Conservation (phyloP, 768 basidiomycete genomes). For the Boletellus emodensis region DNA sequence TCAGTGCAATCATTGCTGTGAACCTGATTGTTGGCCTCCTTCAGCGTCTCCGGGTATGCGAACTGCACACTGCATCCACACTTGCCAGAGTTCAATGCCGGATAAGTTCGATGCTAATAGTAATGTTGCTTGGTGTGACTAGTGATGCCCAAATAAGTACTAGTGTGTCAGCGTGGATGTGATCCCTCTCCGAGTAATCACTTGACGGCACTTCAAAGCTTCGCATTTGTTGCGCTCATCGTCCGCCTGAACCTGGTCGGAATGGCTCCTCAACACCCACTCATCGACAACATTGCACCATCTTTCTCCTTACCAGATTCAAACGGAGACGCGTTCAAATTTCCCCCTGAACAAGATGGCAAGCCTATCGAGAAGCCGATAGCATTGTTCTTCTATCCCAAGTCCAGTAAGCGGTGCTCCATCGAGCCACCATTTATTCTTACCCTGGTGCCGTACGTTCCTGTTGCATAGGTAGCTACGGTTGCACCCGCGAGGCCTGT, state of each 20-base stretch:
- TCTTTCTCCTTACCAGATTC: slow-evolving; percentile 60
- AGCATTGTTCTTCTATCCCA: slow-evolving; percentile 77
- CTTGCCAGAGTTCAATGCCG: no score
- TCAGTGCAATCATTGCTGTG: no score
- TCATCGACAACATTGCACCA: slow-evolving; percentile 66
- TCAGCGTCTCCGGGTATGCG: no score
- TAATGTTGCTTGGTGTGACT: no score
- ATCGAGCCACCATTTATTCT: background rate
- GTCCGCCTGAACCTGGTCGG: background rate
- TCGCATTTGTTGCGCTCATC: background rate
- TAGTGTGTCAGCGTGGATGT: background rate
- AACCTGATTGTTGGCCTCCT: no score
- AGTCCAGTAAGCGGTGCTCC: slow-evolving; percentile 46
- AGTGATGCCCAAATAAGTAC: slow-evolving; percentile 6
- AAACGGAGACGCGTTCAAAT: slow-evolving; percentile 55
- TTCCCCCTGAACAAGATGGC: slow-evolving; percentile 54
- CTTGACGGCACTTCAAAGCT: background rate
- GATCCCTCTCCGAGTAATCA: background rate
- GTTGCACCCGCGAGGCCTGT: slow-evolving; percentile 81
- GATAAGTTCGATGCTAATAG: no score
- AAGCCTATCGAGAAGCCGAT: slow-evolving; percentile 42
- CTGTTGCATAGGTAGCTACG: slow-evolving; percentile 52
- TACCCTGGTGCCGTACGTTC: background rate
- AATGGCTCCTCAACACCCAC: slow-evolving; percentile 44
- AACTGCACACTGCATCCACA: no score